Percentiles rank a stretch among this genome's conserved stretches.
phyloP scores from a whole-genome alignment of 345 rosid species.

The Linum lewisii region DNA sequence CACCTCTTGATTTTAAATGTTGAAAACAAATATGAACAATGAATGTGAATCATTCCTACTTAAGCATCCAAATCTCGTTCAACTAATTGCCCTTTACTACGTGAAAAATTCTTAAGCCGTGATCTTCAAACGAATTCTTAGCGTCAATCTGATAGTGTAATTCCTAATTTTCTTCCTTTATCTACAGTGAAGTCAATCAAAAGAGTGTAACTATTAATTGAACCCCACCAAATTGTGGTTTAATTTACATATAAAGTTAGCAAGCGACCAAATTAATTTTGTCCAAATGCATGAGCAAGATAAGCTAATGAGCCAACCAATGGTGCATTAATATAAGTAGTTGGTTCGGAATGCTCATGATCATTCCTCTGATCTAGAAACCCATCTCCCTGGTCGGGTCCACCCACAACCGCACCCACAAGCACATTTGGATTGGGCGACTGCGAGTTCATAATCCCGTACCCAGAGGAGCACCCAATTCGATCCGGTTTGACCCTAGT shows the following conservation, averaged over 20 bases:
- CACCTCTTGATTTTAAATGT: no score
- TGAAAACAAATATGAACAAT: no score
- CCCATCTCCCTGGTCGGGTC: background rate
- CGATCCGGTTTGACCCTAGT: background rate
- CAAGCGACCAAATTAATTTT: background rate
- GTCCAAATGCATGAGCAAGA: background rate
- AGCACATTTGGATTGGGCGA: background rate
- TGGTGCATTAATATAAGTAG: background rate
- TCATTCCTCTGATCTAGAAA: background rate
- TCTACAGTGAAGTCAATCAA: no score
- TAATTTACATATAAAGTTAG: no score
- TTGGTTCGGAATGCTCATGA: background rate
- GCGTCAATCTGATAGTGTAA: no score
- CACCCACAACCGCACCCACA: background rate
- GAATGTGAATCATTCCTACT: no score
- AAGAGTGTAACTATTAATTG: no score
- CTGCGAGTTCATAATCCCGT: background rate
- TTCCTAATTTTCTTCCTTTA: no score
- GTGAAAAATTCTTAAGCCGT: no score
- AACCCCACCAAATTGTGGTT: background rate
- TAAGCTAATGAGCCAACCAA: background rate
- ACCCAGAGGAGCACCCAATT: background rate
- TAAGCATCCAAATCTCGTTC: no score
- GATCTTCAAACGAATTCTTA: no score
- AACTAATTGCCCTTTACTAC: no score